Conservation (phyloP, 2,329 filamentous ascomycete species). For the Plectosphaerella plurivora region DNA sequence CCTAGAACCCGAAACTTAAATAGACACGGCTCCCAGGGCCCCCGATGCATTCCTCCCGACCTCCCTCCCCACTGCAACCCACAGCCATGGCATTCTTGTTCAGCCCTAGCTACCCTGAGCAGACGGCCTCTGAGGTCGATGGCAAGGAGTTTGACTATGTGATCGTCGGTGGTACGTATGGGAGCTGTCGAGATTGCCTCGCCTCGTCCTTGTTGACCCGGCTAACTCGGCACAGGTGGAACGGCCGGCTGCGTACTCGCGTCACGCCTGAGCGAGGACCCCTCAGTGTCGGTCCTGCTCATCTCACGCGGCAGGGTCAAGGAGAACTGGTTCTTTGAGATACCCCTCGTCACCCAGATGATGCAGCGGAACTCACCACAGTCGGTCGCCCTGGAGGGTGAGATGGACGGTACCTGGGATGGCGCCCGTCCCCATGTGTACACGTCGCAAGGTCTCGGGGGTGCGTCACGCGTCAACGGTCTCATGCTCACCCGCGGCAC, state of each 20-base stretch:
- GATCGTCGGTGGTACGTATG: constrained; percentile 32
- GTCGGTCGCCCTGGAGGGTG: constrained; percentile 18
- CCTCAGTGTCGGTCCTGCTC: constrained; percentile 29
- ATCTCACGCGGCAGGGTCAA: constrained; percentile 26
- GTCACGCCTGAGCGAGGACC: constrained; percentile 34
- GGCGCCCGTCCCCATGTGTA: constrained; percentile 13
- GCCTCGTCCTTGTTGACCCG: background rate
- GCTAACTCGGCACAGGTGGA: constrained; percentile 24
- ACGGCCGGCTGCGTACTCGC: constrained; percentile 43
- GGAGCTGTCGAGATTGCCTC: background rate
- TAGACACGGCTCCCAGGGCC: too few species aligned
- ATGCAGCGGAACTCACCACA: constrained; percentile 14
- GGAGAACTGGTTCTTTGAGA: constrained; percentile 21
- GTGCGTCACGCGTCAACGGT: constrained; percentile 24
- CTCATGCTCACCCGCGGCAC: constrained; percentile 23
- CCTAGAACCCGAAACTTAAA: too few species aligned
- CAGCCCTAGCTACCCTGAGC: constrained; percentile 16
- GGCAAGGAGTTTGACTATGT: constrained; percentile 36
- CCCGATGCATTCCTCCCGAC: too few species aligned
- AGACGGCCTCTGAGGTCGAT: constrained; percentile 14
- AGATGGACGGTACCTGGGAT: constrained; percentile 16
- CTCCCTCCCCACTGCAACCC: too few species aligned
- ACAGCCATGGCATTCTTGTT: constrained; percentile 7
- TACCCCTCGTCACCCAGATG: constrained; percentile 24
- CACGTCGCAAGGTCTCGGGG: constrained; percentile 24